phyloP scores from a whole-genome alignment of 257 asterid species.

The Solanum lignicaule region DNA sequence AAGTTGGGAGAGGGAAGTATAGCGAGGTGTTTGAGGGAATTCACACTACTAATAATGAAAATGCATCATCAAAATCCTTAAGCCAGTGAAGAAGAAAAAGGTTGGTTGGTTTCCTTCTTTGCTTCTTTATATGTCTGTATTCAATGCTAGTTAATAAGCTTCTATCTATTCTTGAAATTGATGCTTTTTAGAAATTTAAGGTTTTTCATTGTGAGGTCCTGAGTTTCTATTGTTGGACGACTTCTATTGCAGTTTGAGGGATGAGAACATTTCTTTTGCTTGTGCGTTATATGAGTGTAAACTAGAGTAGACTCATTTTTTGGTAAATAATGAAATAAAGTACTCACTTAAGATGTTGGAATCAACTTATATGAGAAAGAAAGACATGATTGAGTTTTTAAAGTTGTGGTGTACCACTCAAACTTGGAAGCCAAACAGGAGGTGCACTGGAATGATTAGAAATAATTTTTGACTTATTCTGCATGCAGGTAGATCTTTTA shows the following conservation, averaged over 20 bases:
- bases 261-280: neutral
- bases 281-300: neutral
- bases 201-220: neutral
- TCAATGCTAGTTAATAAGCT: neutral
- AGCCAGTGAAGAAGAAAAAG: conserved; percentile 91
- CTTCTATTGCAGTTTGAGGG: neutral
- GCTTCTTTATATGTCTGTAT: neutral
- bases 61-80: conserved; percentile 82
- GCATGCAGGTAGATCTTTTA: too few relatives aligned
- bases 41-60: conserved; percentile 64
- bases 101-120: conserved; percentile 10
- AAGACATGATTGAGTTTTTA: too few relatives aligned
- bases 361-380: neutral
- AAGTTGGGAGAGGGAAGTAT: conserved; percentile 89
- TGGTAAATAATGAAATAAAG: neutral
- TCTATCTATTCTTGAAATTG: neutral
- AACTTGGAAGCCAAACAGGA: too few relatives aligned
- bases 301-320: neutral
- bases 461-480: too few relatives aligned
- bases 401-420: too few relatives aligned
- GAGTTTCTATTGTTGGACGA: neutral
- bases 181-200: neutral
- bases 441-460: too few relatives aligned
- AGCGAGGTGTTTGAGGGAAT: conserved; percentile 92
- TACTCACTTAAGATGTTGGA: neutral